phyloP scores from a whole-genome alignment of 495 filamentous ascomycete genomes.

The Penicillium daleae region DNA sequence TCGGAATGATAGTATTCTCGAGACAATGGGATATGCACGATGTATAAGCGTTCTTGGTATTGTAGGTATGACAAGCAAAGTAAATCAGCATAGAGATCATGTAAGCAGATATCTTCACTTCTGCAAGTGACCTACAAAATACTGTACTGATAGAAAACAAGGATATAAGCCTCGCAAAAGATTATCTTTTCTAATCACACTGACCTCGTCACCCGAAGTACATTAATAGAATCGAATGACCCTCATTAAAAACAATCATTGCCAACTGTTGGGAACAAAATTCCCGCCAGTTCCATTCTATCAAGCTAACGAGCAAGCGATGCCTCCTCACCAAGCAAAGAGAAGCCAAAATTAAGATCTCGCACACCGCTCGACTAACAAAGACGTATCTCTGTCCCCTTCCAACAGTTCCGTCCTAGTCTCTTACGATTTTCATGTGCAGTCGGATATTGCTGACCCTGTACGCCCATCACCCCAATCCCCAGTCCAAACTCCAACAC shows the following conservation, averaged over 20 bases:
- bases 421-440: background rate
- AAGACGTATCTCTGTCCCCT: background rate
- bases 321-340: background rate
- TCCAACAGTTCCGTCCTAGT: too few species aligned
- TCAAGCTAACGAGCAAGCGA: background rate
- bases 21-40: too few species aligned
- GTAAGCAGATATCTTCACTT: too few species aligned
- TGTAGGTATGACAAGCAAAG: background rate
- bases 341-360: background rate
- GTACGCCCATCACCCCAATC: background rate
- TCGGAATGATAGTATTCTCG: background rate
- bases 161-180: too few species aligned
- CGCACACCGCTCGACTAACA: background rate
- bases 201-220: too few species aligned
- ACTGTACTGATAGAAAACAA: too few species aligned
- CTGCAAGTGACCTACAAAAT: too few species aligned
- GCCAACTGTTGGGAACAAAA: background rate
- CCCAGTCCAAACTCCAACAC: background rate
- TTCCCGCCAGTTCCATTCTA: background rate
- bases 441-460: slow-evolving; percentile 10
- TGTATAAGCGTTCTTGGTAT: too few species aligned
- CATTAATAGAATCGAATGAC: background rate
- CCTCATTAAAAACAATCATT: background rate
- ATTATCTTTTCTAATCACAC: too few species aligned
- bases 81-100: too few species aligned